Percentiles rank a stretch among this genome's conserved stretches.
Conservation (phyloP, 495 filamentous ascomycete genomes). For the Xylaria telfairii region DNA sequence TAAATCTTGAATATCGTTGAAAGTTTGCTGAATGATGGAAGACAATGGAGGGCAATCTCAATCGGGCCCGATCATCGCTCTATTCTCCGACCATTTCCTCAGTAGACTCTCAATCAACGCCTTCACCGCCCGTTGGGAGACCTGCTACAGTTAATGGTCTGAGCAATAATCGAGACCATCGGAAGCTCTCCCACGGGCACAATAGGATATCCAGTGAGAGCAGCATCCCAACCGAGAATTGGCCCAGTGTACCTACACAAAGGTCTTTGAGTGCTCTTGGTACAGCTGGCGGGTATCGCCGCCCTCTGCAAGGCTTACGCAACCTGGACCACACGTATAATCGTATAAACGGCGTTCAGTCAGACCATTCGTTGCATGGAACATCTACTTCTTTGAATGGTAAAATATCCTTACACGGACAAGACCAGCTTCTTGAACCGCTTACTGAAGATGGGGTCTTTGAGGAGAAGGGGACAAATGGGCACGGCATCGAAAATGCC, state of each 20-base stretch:
- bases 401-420: slow-evolving; percentile 29
- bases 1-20: not conserved
- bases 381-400: slow-evolving; percentile 27
- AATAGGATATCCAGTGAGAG: slow-evolving; percentile 53
- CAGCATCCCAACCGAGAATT: slow-evolving; percentile 46
- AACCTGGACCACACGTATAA: slow-evolving; percentile 46
- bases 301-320: slow-evolving; percentile 44
- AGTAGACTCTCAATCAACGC: slow-evolving; percentile 55
- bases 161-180: slow-evolving; percentile 31
- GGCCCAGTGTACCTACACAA: slow-evolving; percentile 41
- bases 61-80: slow-evolving; percentile 76
- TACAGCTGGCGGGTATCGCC: slow-evolving; percentile 55
- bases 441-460: slow-evolving; percentile 48
- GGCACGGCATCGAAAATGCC: slow-evolving; percentile 30
- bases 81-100: slow-evolving; percentile 64
- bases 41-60: slow-evolving; percentile 92
- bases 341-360: slow-evolving; percentile 26
- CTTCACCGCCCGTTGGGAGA: slow-evolving; percentile 48
- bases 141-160: slow-evolving; percentile 41
- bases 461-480: slow-evolving; percentile 34
- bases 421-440: slow-evolving; percentile 40
- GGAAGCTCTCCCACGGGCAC: slow-evolving; percentile 40
- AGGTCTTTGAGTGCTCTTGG: slow-evolving; percentile 58
- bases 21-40: slow-evolving; percentile 44
- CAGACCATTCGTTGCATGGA: slow-evolving; percentile 24